These are phyloP conservation scores for Scutellaria galericulata DNA, from an alignment of 257 asterid species.

Conservation along the genomic window DNA sequence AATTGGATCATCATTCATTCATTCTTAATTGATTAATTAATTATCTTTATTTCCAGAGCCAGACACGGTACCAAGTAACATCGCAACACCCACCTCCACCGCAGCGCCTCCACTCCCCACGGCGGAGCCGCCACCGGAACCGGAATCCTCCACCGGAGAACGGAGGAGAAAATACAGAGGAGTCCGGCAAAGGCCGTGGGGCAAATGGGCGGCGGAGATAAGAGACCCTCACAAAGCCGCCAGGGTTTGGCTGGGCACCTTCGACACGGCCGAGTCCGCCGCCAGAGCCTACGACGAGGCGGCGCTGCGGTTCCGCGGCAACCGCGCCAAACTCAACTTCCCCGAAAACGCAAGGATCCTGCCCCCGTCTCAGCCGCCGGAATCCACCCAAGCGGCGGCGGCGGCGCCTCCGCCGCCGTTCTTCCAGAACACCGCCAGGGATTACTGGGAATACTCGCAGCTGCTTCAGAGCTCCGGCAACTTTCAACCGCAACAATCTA, in stretches of 20 bases:
- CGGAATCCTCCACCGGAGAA: conserved; percentile 54
- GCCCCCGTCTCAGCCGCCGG: conserved; percentile 45
- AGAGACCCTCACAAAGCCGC: conserved; percentile 90
- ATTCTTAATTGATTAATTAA: background rate
- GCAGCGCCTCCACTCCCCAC: conserved; percentile 27
- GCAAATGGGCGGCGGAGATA: conserved; percentile 97
- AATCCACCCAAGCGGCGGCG: conserved; percentile 8
- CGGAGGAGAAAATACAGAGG: conserved; percentile 77
- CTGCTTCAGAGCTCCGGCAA: conserved; percentile 56
- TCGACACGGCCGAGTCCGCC: conserved; percentile 92
- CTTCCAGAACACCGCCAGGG: conserved; percentile 49
- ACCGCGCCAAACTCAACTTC: conserved; percentile 86
- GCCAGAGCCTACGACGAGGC: conserved; percentile 94
- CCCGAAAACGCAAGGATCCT: conserved; percentile 65
- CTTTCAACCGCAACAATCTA: conserved; percentile 44
- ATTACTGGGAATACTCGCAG: conserved; percentile 74
- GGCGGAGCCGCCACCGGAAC: conserved; percentile 8
- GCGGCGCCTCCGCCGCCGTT: conserved; percentile 31
- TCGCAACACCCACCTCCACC: conserved; percentile 35
- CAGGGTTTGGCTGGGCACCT: conserved; percentile 93
- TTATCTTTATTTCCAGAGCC: conserved; percentile 38
- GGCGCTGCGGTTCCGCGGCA: conserved; percentile 83
- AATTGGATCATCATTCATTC: background rate
- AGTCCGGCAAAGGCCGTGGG: conserved; percentile 94
- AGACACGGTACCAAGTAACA: conserved; percentile 33